phyloP scores from a whole-genome alignment of 2,329 filamentous ascomycete genomes.

The Microsporum canis region DNA sequence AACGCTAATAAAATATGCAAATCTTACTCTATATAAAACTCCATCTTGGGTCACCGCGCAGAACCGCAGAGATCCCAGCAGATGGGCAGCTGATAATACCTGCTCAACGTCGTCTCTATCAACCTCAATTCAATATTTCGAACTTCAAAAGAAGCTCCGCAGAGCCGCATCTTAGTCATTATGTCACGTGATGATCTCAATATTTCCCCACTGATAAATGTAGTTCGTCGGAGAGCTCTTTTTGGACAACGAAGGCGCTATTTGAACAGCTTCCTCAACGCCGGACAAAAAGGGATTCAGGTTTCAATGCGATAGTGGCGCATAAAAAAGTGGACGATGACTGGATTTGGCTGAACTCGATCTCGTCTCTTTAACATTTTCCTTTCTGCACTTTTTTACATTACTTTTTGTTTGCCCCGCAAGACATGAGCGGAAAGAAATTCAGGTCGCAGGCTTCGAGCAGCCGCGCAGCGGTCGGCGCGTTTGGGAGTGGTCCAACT shows the following conservation, averaged over 20 bases:
- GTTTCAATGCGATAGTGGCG: background rate
- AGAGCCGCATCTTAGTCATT: background rate
- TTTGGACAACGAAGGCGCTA: background rate
- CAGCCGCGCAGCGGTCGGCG: conserved; percentile 44
- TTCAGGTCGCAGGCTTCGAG: conserved; percentile 54
- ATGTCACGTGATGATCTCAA: background rate
- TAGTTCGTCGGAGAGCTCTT: background rate
- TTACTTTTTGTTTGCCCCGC: background rate
- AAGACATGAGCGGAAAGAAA: conserved; percentile 46
- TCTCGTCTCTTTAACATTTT: background rate
- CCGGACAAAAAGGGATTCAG: background rate
- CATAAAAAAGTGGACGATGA: background rate
- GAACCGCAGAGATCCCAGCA: background rate
- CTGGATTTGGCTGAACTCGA: background rate
- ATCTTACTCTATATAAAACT: conserved; percentile 62
- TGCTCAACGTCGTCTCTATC: background rate
- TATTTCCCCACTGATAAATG: background rate
- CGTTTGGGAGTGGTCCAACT: conserved; percentile 30
- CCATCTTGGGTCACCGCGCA: conserved; percentile 44
- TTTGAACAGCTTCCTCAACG: background rate
- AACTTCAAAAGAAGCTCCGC: background rate
- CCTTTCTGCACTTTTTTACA: background rate
- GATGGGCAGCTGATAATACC: background rate
- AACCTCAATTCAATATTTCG: background rate
- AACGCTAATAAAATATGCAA: background rate